These are phyloP conservation scores for Ceriops zippeliana DNA, from an alignment of 345 rosid genomes.

Conservation along the genomic window DNA sequence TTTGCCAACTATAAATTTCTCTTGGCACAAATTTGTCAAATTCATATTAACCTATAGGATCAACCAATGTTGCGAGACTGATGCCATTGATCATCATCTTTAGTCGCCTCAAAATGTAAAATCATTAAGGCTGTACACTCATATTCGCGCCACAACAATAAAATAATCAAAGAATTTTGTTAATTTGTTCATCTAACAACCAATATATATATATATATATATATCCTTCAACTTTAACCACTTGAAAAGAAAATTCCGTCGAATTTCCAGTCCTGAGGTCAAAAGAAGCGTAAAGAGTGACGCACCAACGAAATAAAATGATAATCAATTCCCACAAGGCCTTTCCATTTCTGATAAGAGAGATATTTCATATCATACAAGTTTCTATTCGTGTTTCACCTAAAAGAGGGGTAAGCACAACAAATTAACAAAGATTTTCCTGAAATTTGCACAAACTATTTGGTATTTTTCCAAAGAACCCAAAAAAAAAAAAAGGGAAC, in stretches of 20 bases:
- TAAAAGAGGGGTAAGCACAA: conserved; percentile 26
- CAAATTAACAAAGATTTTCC: conserved; percentile 30
- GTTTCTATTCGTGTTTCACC: conserved; percentile 16
- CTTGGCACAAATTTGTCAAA: no score
- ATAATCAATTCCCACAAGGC: neutral
- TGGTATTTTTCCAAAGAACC: conserved; percentile 19
- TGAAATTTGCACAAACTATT: conserved; percentile 39
- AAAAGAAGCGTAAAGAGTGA: neutral
- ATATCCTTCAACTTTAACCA: neutral
- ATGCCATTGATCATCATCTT: no score
- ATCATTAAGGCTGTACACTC: no score
- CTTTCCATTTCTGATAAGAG: conserved; percentile 22
- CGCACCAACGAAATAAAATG: conserved; percentile 13
- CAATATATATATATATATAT: neutral
- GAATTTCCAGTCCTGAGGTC: no score
- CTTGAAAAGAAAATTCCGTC: no score
- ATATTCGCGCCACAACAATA: no score
- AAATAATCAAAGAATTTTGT: no score
- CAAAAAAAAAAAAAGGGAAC: conserved; percentile 21
- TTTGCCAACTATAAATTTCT: no score
- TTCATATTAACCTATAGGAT: no score
- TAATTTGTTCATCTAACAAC: no score
- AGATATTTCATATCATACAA: conserved; percentile 7
- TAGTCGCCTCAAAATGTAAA: no score
- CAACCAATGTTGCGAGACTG: no score